Evolutionary conservation across 2,329 filamentous ascomycete species (phyloP).

Genomic region (Cylindrodendrum hubeiense): DNA sequence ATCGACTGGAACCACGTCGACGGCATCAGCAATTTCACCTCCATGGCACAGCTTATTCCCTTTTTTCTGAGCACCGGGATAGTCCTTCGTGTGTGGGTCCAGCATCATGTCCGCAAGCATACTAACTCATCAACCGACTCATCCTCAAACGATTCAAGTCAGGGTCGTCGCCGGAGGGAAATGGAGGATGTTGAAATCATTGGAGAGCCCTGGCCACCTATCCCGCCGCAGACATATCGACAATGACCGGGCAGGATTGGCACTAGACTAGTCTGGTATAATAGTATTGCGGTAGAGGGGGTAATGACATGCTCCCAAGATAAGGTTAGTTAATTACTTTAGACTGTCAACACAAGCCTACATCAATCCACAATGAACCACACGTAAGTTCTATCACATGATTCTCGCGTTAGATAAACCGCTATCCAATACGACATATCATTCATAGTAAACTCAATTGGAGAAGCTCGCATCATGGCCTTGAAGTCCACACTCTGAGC

Average conservation of each 20-base stretch:
- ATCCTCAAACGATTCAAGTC: background rate
- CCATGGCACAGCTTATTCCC: conserved; percentile 48
- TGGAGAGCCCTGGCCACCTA: background rate
- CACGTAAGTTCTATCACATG: too few species aligned
- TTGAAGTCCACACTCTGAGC: too few species aligned
- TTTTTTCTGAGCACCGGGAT: conserved; percentile 48
- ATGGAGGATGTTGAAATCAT: conserved; percentile 1
- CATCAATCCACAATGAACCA: too few species aligned
- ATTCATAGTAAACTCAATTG: too few species aligned
- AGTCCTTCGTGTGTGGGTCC: conserved; percentile 41
- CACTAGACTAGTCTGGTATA: too few species aligned
- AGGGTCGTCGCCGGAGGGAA: background rate
- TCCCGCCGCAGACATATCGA: background rate
- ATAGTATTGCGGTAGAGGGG: background rate
- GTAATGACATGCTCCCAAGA: background rate
- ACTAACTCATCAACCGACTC: background rate
- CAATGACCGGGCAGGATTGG: background rate
- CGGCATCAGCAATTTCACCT: conserved; percentile 39
- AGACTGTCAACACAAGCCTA: too few species aligned
- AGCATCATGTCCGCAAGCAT: conserved; percentile 30
- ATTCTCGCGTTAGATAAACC: too few species aligned
- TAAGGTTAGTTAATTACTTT: background rate
- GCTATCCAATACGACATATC: too few species aligned
- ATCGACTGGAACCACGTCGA: conserved; percentile 50
- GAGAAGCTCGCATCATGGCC: too few species aligned